These are phyloP conservation scores for Nepenthes gracilis DNA, from an alignment of 148 eudicot genomes.

Conservation along the genomic window DNA sequence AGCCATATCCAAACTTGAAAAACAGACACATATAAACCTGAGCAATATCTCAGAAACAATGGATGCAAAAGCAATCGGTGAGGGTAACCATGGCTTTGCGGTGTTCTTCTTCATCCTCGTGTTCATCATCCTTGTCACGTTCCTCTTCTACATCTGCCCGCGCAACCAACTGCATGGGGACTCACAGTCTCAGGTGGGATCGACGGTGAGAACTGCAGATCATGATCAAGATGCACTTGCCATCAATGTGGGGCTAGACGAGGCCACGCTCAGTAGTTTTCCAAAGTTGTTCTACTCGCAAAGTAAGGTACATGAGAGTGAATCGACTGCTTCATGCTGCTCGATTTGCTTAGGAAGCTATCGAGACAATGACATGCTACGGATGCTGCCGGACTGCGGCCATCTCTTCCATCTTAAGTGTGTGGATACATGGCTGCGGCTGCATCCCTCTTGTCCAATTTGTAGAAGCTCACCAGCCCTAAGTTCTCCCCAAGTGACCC, in stretches of 20 bases:
- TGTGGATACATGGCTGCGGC: constrained; percentile 34
- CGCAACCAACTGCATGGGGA: background rate
- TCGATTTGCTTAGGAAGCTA: constrained; percentile 40
- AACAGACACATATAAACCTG: too few relatives aligned
- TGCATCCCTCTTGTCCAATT: constrained; percentile 33
- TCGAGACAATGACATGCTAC: constrained; percentile 19
- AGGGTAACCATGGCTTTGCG: constrained; percentile 9
- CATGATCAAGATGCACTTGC: background rate
- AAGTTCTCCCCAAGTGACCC: constrained; percentile 10
- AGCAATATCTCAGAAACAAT: too few relatives aligned
- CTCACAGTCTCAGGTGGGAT: background rate
- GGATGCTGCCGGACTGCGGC: constrained; percentile 32
- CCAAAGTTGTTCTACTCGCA: constrained; percentile 14
- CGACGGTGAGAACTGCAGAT: background rate
- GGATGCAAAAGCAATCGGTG: background rate
- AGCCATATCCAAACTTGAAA: too few relatives aligned
- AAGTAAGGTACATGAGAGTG: background rate
- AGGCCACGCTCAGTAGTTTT: constrained; percentile 9
- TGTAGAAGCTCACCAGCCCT: constrained; percentile 25
- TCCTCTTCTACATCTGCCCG: constrained; percentile 14
- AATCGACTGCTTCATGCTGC: constrained; percentile 11
- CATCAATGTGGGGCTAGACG: constrained; percentile 18
- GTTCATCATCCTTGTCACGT: constrained; percentile 16
- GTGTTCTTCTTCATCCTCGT: constrained; percentile 14
- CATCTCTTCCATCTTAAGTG: constrained; percentile 39